Evolutionary conservation across 2,329 filamentous ascomycete species (phyloP).

Genomic region (Fusarium mundagurra): DNA sequence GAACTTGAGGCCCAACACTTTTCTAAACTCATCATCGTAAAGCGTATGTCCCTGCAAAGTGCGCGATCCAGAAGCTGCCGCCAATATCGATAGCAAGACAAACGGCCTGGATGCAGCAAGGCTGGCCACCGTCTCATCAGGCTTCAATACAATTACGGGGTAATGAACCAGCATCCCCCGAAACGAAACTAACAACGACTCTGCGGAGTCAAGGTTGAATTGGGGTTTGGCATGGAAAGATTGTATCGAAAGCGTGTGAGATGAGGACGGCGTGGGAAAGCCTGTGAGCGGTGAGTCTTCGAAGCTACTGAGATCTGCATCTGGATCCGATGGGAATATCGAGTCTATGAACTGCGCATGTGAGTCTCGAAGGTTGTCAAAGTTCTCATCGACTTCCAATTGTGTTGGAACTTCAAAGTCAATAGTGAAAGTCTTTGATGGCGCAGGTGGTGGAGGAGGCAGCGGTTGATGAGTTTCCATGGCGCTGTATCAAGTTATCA

Average conservation of each 20-base stretch:
- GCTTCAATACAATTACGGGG: constrained; percentile 55
- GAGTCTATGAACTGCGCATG: constrained; percentile 56
- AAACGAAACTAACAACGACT: constrained; percentile 57
- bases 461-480: constrained; percentile 38
- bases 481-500: constrained; percentile 16
- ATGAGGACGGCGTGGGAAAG: constrained; percentile 43
- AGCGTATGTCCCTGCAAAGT: constrained; percentile 62
- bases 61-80: constrained; percentile 58
- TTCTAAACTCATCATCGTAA: constrained; percentile 68
- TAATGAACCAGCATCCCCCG: constrained; percentile 54
- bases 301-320: constrained; percentile 22
- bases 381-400: constrained; percentile 51
- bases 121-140: constrained; percentile 53
- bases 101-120: constrained; percentile 61
- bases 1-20: constrained; percentile 65
- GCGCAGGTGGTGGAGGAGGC: constrained; percentile 45
- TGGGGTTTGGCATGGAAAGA: constrained; percentile 59
- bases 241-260: constrained; percentile 49
- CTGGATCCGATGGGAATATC: constrained; percentile 48
- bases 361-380: constrained; percentile 55
- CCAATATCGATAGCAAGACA: constrained; percentile 63
- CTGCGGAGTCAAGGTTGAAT: constrained; percentile 65
- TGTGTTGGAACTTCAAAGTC: constrained; percentile 59
- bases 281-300: constrained; percentile 35
- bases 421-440: constrained; percentile 63